phyloP scores from a whole-genome alignment of 2,329 filamentous ascomycete species.

The Sphaerostilbella broomeana region DNA sequence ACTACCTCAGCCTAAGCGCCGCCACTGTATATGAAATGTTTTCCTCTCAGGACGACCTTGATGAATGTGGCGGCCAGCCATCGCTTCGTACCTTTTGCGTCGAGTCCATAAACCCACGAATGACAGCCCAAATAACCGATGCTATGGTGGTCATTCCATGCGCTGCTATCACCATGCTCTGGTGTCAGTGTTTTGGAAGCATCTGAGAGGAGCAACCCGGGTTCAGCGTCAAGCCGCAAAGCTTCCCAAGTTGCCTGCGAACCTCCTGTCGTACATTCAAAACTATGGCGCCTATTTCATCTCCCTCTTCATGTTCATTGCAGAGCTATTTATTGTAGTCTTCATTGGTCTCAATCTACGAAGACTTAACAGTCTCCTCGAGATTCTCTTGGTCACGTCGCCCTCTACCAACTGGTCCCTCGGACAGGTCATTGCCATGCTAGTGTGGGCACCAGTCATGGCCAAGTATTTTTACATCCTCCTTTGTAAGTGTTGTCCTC shows the following conservation, averaged over 20 bases:
- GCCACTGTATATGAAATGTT: not conserved
- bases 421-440: conserved; percentile 5
- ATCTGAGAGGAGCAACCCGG: not conserved
- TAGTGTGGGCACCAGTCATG: conserved; percentile 6
- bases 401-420: not conserved
- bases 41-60: not conserved
- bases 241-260: not conserved
- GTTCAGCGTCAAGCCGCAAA: not conserved
- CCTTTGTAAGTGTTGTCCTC: conserved; percentile 8
- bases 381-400: not conserved
- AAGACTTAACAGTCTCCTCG: not conserved
- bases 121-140: not conserved
- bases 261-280: too few relatives aligned
- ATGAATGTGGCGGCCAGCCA: not conserved
- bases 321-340: not conserved
- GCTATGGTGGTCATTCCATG: not conserved
- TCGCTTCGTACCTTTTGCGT: not conserved
- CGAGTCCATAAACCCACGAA: not conserved
- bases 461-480: conserved; percentile 7
- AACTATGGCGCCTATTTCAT: not conserved
- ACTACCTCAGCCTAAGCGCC: not conserved
- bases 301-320: not conserved
- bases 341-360: not conserved
- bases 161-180: not conserved
- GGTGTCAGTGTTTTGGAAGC: not conserved